Evolutionary conservation across 768 basidiomycete genomes (phyloP), one percentile per base, ranked within the genome.

Genomic region (Melanogaster broomeanus): DNA sequence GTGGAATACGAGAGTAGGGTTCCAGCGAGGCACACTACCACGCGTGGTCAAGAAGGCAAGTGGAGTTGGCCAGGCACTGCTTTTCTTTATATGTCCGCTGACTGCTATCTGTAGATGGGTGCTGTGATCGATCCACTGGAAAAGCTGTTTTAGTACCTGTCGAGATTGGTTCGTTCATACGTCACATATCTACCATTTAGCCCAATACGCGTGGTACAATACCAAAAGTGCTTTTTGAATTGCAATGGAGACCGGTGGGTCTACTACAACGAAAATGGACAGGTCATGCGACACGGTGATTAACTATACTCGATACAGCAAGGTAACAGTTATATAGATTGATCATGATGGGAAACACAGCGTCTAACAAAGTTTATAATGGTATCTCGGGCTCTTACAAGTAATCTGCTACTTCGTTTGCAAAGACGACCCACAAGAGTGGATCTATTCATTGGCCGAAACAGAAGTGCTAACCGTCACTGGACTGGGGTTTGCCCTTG

Each of bases 1-100:
- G 68, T 99, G 94, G 94, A 96, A 96, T 61, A 94, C 93, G 1
- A 77, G 93, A 43, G 79, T 89, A 9, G 87, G 77, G 3, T 90
- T 92, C 79, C 90, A 93, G 72, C 76, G 84, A 53, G 89, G 80
- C 51, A 96, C 93, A 22, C 63, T 95, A 57, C 94, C 94, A 2
- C 82, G 80, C 56, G 85, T 97, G 10, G 84, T 89, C 52, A 93
- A 88, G 73, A 98, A 95, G 85, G 90, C 87, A 52, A 49, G 53
- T 48, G 24, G 6, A 13, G 15, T 46, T 19, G 27, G 22, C 18
- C 38, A 42, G 6, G 44, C 15, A 18, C 51, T 44, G 65, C 30
- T 60, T 42, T 48, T 43, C 47, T 13, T 27, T 27, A 11, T 35
- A 9, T 45, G 43, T 34, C 24, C 34, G 55, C 47, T 16, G 27